Base-by-base conservation (phyloP, 2,329 filamentous ascomycete species). In the Pyrenochaeta sp. region DNA sequence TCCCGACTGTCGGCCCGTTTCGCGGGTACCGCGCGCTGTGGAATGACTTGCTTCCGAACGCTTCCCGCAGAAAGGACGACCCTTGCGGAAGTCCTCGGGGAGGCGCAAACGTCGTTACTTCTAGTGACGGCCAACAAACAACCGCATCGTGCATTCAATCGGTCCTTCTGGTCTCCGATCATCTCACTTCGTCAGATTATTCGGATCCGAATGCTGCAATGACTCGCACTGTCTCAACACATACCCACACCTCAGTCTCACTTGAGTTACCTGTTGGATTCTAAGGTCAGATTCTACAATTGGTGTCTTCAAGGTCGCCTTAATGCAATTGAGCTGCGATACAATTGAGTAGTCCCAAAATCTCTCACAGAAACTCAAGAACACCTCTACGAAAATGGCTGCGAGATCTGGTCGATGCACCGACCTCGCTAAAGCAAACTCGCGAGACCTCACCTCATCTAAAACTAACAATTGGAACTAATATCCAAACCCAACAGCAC, bases 1-100 rank as follows among this genome's bases (percentile, higher is more conserved):
- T 59, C 55, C 52, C 61, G 54, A 59, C 27, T 50, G 37, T 65
- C 64, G 64, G 64, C 55, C 64, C 62, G 59, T 58, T 49, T 54
- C 28, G 46, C 43, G 12, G 42, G 10, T 28, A 44, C 42, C 25
- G 53, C 25, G 53, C 43, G 43, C 48, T 34, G 49, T 60, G 47
- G 55, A 52, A 34, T 52, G 40, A 28, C 39, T 50, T 57, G 37
- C 50, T 47, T 40, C 50, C 44, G 44, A 15, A 36, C 36, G 25
- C 15, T 27, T 43, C 45, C 56, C 53, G 36, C 44, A 51, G 32
- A 50, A 64, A 54, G 60, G 60, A 10, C 42, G 36, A 43, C 58
- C 56, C 36, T 61, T 50, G 54, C 60, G 53, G 55, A 51, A 57
- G 25, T 36, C 52, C 40, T 50, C 52, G 56, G 59, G 49, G 47